Evolutionary conservation across 495 filamentous ascomycete genomes (phyloP).

Genomic region (Gamarada debralockiae): DNA sequence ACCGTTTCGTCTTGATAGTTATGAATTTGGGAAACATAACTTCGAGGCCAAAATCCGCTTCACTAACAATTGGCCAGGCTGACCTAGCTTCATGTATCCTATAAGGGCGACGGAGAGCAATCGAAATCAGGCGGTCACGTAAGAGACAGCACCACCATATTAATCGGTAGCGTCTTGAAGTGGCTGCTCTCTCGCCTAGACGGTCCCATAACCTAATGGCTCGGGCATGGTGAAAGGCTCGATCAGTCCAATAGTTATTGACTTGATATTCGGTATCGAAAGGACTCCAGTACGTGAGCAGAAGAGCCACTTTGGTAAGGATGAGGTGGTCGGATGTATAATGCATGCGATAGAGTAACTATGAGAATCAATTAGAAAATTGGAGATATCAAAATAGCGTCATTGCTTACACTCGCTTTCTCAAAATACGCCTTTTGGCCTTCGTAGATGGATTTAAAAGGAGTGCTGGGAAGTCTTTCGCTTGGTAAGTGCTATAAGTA

Average conservation of each 20-base stretch:
- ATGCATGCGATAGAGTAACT: not conserved
- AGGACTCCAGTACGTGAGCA: constrained; percentile 4
- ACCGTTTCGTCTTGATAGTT: not conserved
- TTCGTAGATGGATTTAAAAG: not conserved
- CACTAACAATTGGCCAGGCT: not conserved
- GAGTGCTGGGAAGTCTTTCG: not conserved
- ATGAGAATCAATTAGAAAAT: not conserved
- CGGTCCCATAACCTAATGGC: not conserved
- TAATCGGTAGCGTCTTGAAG: not conserved
- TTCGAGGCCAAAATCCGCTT: not conserved
- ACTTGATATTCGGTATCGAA: not conserved
- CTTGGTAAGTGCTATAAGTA: not conserved
- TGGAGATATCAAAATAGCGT: not conserved
- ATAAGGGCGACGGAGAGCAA: not conserved
- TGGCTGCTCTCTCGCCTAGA: not conserved
- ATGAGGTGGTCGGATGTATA: not conserved
- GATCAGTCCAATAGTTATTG: constrained; percentile 5
- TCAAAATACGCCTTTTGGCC: not conserved
- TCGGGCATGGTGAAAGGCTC: not conserved
- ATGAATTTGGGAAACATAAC: not conserved
- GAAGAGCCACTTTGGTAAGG: not conserved
- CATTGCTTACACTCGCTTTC: not conserved
- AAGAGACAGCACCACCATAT: constrained; percentile 3
- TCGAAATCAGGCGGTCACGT: not conserved
- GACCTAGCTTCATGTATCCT: not conserved